Base-by-base conservation (phyloP, 352 stramenopile genomes). In the Phytophthora pisi region DNA sequence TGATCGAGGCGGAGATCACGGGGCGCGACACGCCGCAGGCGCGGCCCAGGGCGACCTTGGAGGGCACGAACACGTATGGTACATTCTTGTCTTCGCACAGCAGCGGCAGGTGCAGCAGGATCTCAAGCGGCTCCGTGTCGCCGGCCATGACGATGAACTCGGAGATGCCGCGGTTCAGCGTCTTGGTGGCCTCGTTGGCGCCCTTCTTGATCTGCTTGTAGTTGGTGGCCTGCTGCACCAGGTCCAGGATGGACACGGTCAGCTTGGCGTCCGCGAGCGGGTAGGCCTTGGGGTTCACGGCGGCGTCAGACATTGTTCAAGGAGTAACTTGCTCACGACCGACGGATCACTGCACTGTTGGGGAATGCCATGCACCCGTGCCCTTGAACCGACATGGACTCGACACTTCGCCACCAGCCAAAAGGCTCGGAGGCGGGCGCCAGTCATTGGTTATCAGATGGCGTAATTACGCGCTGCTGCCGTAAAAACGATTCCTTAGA, bases 151-250 rank as follows among this genome's bases (percentile, higher is more conserved):
- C 92, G 78, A 99, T 99, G 74, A 99, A 98, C 86, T 99, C 98
- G 54, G 93, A 98, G 80, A 99, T 99, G 66, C 98, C 98, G 61
- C 98, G 95, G 87, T 99, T 99, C 56, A 99, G 81, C 20, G 98
- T 99, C 88, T 99, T 99, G 74, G 98, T 99, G 69, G 98, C 98
- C 74, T 99, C 98, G 86, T 99, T 99, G 59, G 98, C 98, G 56
- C 98, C 98, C 88, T 99, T 99, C 86, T 99, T 99, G 70, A 99
- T 98, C 84, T 99, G 98, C 91, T 99, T 99, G 94, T 99, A 99
- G 85, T 99, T 99, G 70, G 94, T 97, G 43, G 97, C 97, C 78
- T 99, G 98, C 82, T 99, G 97, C 52, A 99, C 93, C 58, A 99
- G 84, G 80, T 99, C 98, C 57, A 99, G 89, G 70, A 99, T 98